Evolutionary conservation across 768 basidiomycete genomes (phyloP).

Genomic region (Tylopilus rubrobrunneus): DNA sequence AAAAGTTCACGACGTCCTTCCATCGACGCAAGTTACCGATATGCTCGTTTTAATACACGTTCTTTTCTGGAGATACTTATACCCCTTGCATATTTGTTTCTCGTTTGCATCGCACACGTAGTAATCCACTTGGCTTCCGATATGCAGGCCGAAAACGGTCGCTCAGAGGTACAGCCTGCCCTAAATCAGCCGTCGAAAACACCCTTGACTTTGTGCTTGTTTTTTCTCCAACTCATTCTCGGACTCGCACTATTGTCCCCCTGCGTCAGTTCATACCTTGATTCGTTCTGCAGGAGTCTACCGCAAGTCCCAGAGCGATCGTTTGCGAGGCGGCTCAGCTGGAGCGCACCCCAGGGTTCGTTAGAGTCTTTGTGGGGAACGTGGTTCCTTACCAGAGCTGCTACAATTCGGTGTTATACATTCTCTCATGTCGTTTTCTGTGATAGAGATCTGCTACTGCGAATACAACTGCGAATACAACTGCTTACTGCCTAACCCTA

Average conservation of each 20-base stretch:
- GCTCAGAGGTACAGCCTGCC: conserved; percentile 10
- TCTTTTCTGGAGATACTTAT: conserved; percentile 13
- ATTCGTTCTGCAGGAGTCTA: conserved; percentile 31
- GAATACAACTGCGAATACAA: too few species aligned
- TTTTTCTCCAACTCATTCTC: conserved; percentile 24
- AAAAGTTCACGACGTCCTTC: background rate
- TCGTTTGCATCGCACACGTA: background rate
- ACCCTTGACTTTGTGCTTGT: background rate
- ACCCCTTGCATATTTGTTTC: conserved; percentile 1
- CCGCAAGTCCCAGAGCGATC: conserved; percentile 32
- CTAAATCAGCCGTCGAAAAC: conserved; percentile 8
- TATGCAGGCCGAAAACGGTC: too few species aligned
- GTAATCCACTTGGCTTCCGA: background rate
- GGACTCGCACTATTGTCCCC: conserved; percentile 39
- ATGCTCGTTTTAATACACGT: conserved; percentile 23
- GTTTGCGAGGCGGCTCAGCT: conserved; percentile 17
- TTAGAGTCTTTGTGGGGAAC: conserved; percentile 13
- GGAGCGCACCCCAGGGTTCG: conserved; percentile 23
- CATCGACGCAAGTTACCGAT: background rate
- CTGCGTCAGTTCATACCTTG: conserved; percentile 15
- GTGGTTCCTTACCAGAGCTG: conserved; percentile 34
- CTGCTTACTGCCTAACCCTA: too few species aligned
- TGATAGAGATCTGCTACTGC: too few species aligned
- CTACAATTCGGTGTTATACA: conserved; percentile 14
- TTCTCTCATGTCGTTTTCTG: too few species aligned